These are phyloP conservation scores for Cylindrodendrum hubeiense DNA, from an alignment of 2,329 filamentous ascomycete species.

Conservation along the genomic window DNA sequence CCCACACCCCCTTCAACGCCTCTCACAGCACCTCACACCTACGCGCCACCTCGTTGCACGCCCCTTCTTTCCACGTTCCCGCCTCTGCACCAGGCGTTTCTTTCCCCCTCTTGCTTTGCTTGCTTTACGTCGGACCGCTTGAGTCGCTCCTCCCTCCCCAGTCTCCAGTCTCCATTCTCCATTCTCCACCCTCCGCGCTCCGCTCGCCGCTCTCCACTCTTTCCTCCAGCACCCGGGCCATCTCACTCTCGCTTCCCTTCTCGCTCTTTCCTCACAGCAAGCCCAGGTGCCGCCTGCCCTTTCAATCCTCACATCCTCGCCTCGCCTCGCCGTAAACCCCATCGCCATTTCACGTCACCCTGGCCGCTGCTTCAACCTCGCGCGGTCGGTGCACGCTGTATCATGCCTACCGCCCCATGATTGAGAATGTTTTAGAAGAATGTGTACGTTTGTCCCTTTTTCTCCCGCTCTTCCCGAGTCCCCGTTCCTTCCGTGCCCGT, in stretches of 20 bases:
- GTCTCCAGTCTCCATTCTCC: neutral
- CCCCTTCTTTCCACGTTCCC: neutral
- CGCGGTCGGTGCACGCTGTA: conserved; percentile 48
- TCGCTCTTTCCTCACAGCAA: conserved; percentile 31
- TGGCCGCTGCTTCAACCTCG: conserved; percentile 40
- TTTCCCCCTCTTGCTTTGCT: neutral
- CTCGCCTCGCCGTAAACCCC: conserved; percentile 16
- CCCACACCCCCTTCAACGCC: neutral
- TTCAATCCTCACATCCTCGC: conserved; percentile 34
- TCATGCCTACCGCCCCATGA: conserved; percentile 49
- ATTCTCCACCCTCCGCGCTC: neutral
- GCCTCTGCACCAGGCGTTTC: neutral
- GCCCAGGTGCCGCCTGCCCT: conserved; percentile 32
- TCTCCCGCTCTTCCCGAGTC: conserved; percentile 21
- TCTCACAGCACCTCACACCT: neutral
- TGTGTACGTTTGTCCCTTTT: conserved; percentile 52
- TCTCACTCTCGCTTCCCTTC: conserved; percentile 39
- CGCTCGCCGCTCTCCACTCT: neutral
- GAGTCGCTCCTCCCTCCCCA: neutral
- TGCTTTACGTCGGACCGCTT: neutral
- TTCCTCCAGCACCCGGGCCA: conserved; percentile 13
- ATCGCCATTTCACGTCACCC: conserved; percentile 26
- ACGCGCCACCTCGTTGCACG: neutral
- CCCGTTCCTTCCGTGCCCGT: conserved; percentile 23
- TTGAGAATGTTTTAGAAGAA: conserved; percentile 57